Base-by-base conservation (phyloP, 2,329 filamentous ascomycete species). In the Calonectria honghensis region DNA sequence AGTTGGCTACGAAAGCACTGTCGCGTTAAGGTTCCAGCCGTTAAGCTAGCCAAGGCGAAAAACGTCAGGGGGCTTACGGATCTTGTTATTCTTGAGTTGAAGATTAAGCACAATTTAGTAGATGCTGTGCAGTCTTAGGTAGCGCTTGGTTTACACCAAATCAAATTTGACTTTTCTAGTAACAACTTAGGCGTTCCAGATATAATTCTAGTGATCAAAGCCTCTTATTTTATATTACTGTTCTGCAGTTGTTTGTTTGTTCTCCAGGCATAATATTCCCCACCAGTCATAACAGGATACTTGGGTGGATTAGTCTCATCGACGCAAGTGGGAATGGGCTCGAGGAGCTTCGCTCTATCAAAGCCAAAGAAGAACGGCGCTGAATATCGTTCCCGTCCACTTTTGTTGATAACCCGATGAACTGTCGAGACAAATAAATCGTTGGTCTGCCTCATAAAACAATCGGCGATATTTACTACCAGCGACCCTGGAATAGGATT, bases 401-500 rank as follows among this genome's bases (percentile, higher is more conserved):
- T 84, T 31, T 80, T 75, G 65, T 89, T 90, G 41, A 87, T 84
- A 2, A 87, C 88, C 2, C 87, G 81, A 74, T 89, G 89, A n/a
- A 90, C 84, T 0, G 87, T 89, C 57, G 85, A 88, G 69, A 88
- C 84, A 70, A 88, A 90, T 59, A 81, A 72, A 24, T 87, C 88
- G 70, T 90, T 90, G 1, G 88, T 89, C 82, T 87, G 88, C 20
- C 88, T 84, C 84, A 88, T 88, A 75, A 90, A 79, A 68, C 86
- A 88, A 77, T 90, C 88, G 7, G 85, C 89, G 24, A 90, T 86
- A 68, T 90, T 90, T n/a, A 90, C 87, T 20, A 90, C 87, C 59
- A 89, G 84, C 0, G 88, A 84, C 1, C 84, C 86, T 1, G 83
- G 82, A 1, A 88, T 79, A 3, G 87, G 86, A 5, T 78, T 75